Evolutionary conservation across 192 early-diverging fungal species (phyloP), one percentile per base, ranked within the genome.

Genomic region (Podila verticillata): DNA sequence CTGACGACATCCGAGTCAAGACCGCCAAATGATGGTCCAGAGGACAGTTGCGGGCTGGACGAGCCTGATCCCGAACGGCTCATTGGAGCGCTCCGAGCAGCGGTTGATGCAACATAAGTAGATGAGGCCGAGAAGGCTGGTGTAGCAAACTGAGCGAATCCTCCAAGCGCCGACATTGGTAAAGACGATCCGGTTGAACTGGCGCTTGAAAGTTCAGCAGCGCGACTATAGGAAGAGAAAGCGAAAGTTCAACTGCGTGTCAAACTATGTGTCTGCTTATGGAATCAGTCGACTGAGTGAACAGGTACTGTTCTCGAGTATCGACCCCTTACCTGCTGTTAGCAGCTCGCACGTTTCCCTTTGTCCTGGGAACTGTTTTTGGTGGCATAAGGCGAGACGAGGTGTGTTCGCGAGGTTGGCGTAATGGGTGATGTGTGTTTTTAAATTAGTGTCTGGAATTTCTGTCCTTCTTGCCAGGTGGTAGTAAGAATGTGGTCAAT

Each of bases 281-380:
- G 77, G 77, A 6, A 88, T 58, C 66, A 87, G 39, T 6, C 57
- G 22, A 34, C 35, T 7, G n/a, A n/a, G 70, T 28, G 29, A 63
- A 28, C 29, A 56, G 63, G 36, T 44, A 15, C 39, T 2, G 17
- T n/a, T 44, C 39, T 7, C 39, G 39, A 17, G 39, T 44, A 17
- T 44, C 39, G 39, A 13, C 15, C 13, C 39, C 63, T 64, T 91
- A 95, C 95, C 94, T 95, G 90, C 92, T 94, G 72, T 89, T 95
- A 20, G 95, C 92, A 24, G 95, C 93, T 75, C 94, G 90, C 57
- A 91, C 85, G 73, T 95, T 95, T 61, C 95, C 94, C 84, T 96
- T 97, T 49, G 92, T 91, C 66, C 93, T 87, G 35, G 90, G 85
- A 48, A 87, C 82, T 48, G 90, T 93, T 66, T 88, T 88, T 63